These are phyloP conservation scores for Mycena galericulata DNA, from an alignment of 768 basidiomycete species.

Conservation along the genomic window DNA sequence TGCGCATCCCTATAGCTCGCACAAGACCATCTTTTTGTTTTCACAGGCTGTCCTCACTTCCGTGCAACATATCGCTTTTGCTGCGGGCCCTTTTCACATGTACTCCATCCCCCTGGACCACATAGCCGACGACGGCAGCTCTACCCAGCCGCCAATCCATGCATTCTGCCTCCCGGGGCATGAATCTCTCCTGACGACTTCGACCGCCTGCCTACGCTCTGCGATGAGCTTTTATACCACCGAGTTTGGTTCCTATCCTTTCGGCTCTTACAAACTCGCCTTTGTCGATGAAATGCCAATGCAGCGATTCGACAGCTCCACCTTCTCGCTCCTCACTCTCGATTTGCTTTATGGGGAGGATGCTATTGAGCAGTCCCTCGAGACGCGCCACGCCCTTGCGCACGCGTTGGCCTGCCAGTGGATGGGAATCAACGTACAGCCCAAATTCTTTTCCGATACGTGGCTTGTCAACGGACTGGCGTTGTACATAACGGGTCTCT, in stretches of 20 bases:
- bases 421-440: constrained; percentile 96
- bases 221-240: constrained; percentile 94
- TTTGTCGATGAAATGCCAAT: constrained; percentile 92
- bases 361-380: constrained; percentile 93
- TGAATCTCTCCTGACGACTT: constrained; percentile 74
- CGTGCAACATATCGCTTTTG: constrained; percentile 96
- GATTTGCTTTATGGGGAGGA: constrained; percentile 90
- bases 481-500: constrained; percentile 90
- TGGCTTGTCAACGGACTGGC: constrained; percentile 98
- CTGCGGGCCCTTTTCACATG: constrained; percentile 93
- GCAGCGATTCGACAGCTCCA: constrained; percentile 87
- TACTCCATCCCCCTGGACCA: constrained; percentile 74
- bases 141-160: constrained; percentile 82
- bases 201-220: constrained; percentile 81
- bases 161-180: constrained; percentile 95
- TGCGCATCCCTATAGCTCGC: constrained; percentile 92
- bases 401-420: constrained; percentile 96
- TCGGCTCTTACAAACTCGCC: constrained; percentile 92
- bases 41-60: constrained; percentile 88
- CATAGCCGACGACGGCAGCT: constrained; percentile 69
- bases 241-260: constrained; percentile 96
- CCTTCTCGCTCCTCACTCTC: constrained; percentile 80
- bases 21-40: constrained; percentile 95
- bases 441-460: constrained; percentile 91
- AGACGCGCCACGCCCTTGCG: constrained; percentile 86